Evolutionary conservation across 495 filamentous ascomycete species (phyloP), one percentile per base, ranked within the genome.

Genomic region (Aspergillus nanangensis): DNA sequence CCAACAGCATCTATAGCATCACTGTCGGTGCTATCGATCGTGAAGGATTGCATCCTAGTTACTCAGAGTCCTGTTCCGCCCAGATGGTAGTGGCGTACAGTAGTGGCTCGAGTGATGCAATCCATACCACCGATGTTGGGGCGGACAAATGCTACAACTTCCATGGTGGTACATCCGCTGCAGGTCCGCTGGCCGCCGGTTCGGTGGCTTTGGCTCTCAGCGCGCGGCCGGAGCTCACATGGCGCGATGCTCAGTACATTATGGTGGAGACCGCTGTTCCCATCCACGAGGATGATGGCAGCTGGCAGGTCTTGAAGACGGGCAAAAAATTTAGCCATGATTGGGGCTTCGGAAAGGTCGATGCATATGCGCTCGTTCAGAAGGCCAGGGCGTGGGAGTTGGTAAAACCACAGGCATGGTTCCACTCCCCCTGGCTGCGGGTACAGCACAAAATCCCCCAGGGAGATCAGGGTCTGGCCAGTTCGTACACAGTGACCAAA

Each of bases 341-440:
- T 44, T 97, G 84, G 76, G 93, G 91, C 31, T 98, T 93, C 61
- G 93, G 93, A 49, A 96, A 96, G 67, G 68, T 97, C 17, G 93
- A 98, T 57, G 82, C 84, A 8, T 96, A 83, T 58, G 81, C 83
- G 21, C 78, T 95, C 40, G 87, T 98, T 17, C 85, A 95, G 58
- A 81, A 78, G 29, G 92, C 93, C 44, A 92, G 88, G 69, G 80
- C 73, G 1, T 96, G 88, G 78, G 78, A 90, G 50, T 72, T 81
- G 4, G 89, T 98, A 38, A 98, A 98, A 62, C 94, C 94, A n/a
- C 93, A 98, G 63, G 84, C 88, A 8, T 98, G 94, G 94, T 92
- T 77, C 62, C 84, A 84, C 57, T 90, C 90, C 3, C 94, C 93
- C 1, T 95, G 93, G 88, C 73, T 95, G 45, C 87, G 90, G 51